Evolutionary conservation across 176 grass and related monocot genomes (phyloP), one percentile per base, ranked within the genome.

Genomic region (Oryza brachyantha): DNA sequence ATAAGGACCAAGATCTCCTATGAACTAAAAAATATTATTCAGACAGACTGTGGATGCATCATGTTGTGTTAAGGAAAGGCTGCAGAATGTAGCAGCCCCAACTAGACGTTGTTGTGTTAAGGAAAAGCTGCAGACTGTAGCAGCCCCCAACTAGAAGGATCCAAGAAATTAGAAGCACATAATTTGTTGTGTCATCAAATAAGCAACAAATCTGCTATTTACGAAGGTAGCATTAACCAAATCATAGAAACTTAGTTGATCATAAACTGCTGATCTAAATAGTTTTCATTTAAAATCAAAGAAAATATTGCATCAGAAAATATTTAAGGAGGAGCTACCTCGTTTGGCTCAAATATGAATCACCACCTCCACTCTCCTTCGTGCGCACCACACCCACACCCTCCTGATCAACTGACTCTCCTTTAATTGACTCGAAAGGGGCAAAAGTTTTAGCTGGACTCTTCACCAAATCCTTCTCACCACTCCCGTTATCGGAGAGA

Each of bases 301-400:
- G 35, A 79, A 8, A 68, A 84, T 54, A 13, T 8, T 28, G 8
- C 25, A 39, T 19, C 21, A 35, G 43, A 64, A 43, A 80, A 73
- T 19, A 54, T 32, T 41, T 43, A 71, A 81, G 48, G 9, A 70
- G 68, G 74, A 59, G 9, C 59, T 94, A 97, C 94, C 94, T 91
- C 67, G 81, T 97, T 40, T 93, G 84, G 85, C 91, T 92, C 74
- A 97, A 75, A 84, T 97, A 97, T 58, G 94, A 97, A 83, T 92
- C 84, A 13, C 81, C 55, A 78, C 82, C 84, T 45, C 68, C 77
- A 38, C 14, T 40, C 64, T 64, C 63, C 50, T 31, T 78, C 25
- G 67, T 66, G n/a, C 36, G 28, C 46, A 29, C 12, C 43, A 65
- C 34, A 81, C 6, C 12, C 43, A 65, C 34, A 81, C 6, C 71